Evolutionary conservation across 305 asterid species (phyloP).

Genomic region (Striga hermonthica): DNA sequence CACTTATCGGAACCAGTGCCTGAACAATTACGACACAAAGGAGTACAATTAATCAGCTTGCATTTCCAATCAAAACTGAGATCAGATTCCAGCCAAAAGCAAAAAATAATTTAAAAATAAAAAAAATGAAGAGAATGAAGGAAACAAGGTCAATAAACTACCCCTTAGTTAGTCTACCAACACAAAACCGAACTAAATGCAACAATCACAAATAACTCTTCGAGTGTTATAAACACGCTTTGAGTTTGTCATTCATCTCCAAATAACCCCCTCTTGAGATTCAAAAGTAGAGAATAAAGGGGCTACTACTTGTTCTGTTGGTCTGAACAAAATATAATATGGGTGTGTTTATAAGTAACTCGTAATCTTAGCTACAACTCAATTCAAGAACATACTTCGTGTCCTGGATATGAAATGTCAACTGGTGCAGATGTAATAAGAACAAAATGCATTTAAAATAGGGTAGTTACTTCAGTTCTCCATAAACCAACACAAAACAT

Average conservation of each 20-base stretch:
- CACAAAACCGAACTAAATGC: no score
- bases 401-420: background rate
- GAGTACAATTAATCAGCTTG: background rate
- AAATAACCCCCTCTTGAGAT: background rate
- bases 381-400: background rate
- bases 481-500: background rate
- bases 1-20: constrained; percentile 59
- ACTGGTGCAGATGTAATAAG: background rate
- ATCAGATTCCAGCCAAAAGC: background rate
- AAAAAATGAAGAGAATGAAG: background rate
- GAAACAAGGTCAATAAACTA: no score
- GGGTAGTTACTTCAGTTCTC: background rate
- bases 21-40: constrained; percentile 30
- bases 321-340: background rate
- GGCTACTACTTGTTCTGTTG: background rate
- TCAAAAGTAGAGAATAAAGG: no score
- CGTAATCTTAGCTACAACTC: no score
- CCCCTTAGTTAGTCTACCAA: no score
- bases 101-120: background rate
- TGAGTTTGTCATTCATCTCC: no score
- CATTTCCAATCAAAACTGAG: background rate
- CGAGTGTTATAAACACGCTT: background rate
- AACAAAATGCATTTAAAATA: background rate
- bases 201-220: background rate
- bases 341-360: background rate